phyloP scores from a whole-genome alignment of 768 basidiomycete genomes.

The Boletus sp. region DNA sequence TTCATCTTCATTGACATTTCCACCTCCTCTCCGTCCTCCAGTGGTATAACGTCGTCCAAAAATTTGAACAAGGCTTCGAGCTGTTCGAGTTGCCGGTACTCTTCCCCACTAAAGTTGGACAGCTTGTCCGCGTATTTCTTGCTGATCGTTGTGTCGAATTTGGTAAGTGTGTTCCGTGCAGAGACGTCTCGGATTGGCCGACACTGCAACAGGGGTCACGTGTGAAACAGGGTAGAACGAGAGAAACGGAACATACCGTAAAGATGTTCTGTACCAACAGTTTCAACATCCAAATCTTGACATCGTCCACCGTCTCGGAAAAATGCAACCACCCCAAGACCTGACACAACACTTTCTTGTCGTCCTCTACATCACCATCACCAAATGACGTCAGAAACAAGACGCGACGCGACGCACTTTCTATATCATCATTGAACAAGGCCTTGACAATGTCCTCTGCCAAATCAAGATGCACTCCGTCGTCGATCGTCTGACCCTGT shows the following conservation, averaged over 20 bases:
- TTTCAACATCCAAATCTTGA: conserved; percentile 61
- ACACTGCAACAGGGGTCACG: conserved; percentile 39
- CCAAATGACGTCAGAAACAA: background rate
- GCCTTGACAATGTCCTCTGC: conserved; percentile 49
- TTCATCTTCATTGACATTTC: conserved; percentile 39
- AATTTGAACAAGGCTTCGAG: conserved; percentile 66
- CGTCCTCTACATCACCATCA: conserved; percentile 41
- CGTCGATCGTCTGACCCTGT: conserved; percentile 37
- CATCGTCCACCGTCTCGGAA: conserved; percentile 67
- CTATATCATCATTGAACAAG: conserved; percentile 46
- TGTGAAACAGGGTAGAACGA: too few species aligned
- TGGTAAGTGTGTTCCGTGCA: conserved; percentile 64
- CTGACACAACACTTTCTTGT: conserved; percentile 61
- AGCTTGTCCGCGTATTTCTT: conserved; percentile 75
- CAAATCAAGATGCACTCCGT: conserved; percentile 51
- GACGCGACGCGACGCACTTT: conserved; percentile 48
- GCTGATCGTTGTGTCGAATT: conserved; percentile 61
- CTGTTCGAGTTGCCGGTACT: conserved; percentile 60
- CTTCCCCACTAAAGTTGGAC: conserved; percentile 67
- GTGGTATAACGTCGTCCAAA: conserved; percentile 66
- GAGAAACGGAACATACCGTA: conserved; percentile 1
- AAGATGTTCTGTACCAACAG: conserved; percentile 49
- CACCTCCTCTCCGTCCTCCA: conserved; percentile 56
- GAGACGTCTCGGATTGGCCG: conserved; percentile 58
- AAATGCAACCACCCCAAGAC: conserved; percentile 60